Conservation (phyloP, 495 filamentous ascomycete genomes). For the Tuber indicum region DNA sequence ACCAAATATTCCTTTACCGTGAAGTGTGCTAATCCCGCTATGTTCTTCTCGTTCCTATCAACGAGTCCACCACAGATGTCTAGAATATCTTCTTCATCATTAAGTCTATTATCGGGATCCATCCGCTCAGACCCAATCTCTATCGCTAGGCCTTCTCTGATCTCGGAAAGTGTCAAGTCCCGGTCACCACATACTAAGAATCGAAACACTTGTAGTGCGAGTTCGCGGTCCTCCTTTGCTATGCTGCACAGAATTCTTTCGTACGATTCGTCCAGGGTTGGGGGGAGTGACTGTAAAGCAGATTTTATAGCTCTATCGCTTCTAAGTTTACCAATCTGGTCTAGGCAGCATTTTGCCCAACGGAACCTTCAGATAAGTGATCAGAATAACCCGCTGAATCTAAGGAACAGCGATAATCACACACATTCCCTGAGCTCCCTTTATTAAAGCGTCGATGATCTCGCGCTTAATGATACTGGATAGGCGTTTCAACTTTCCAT, state of each 20-base stretch:
- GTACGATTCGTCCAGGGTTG: conserved; percentile 43
- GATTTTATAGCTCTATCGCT: conserved; percentile 25
- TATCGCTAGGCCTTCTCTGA: conserved; percentile 25
- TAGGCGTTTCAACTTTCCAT: conserved; percentile 5
- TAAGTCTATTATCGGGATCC: conserved; percentile 5
- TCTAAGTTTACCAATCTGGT: conserved; percentile 25
- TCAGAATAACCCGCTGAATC: background rate
- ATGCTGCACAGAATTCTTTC: conserved; percentile 41
- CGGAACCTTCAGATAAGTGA: conserved; percentile 12
- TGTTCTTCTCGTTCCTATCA: background rate
- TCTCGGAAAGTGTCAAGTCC: conserved; percentile 18
- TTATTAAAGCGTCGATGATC: conserved; percentile 6
- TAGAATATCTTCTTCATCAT: conserved; percentile 5
- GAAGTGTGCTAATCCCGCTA: conserved; percentile 37
- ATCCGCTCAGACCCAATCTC: conserved; percentile 12
- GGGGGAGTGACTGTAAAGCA: conserved; percentile 40
- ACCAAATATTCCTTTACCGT: conserved; percentile 40
- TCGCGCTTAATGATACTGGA: background rate
- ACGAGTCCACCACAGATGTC: conserved; percentile 20
- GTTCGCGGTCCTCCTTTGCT: conserved; percentile 23
- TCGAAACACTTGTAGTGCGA: conserved; percentile 10
- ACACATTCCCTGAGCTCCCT: conserved; percentile 16
- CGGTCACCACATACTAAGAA: conserved; percentile 18
- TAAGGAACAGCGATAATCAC: background rate
- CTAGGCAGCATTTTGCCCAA: conserved; percentile 11